phyloP scores from a whole-genome alignment of 768 basidiomycete species.

The Lactarius psammicola region DNA sequence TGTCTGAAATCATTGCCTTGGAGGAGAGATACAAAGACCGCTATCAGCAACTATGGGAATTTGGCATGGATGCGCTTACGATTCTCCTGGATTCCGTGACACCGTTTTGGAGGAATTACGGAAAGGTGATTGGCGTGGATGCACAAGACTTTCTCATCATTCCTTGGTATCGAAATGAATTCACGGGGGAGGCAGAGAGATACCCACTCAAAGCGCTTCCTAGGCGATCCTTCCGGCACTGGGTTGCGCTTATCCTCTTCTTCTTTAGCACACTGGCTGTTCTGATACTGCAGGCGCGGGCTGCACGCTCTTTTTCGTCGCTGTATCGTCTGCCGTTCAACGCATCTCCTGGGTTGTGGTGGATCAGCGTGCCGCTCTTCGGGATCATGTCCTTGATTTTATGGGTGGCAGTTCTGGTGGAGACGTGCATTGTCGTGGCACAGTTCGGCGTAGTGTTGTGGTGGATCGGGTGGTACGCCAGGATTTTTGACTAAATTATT shows the following conservation, averaged over 20 bases:
- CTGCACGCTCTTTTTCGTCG: conserved; percentile 53
- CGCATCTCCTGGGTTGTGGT: conserved; percentile 59
- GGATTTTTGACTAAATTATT: conserved; percentile 42
- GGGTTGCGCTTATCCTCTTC: conserved; percentile 59
- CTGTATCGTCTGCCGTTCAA: conserved; percentile 59
- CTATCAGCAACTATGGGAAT: conserved; percentile 79
- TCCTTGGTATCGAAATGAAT: conserved; percentile 80
- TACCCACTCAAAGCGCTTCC: conserved; percentile 61
- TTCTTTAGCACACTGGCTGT: conserved; percentile 47
- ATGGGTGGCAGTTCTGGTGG: conserved; percentile 63
- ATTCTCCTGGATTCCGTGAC: conserved; percentile 73
- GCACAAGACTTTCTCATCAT: conserved; percentile 79
- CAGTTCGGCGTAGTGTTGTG: conserved; percentile 60
- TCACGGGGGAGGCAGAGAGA: conserved; percentile 71
- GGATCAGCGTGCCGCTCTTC: conserved; percentile 61
- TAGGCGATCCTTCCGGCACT: conserved; percentile 62
- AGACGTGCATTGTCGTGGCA: conserved; percentile 54
- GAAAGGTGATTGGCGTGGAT: conserved; percentile 78
- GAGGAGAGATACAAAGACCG: conserved; percentile 80
- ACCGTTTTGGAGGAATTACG: conserved; percentile 79
- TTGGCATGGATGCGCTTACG: conserved; percentile 75
- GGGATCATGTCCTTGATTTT: conserved; percentile 62
- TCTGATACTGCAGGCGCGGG: conserved; percentile 54
- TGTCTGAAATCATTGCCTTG: conserved; percentile 65
- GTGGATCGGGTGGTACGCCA: conserved; percentile 75